Evolutionary conservation across 2,329 filamentous ascomycete species (phyloP), one percentile per base, ranked within the genome.

Genomic region (Orbilia blumenaviensis): DNA sequence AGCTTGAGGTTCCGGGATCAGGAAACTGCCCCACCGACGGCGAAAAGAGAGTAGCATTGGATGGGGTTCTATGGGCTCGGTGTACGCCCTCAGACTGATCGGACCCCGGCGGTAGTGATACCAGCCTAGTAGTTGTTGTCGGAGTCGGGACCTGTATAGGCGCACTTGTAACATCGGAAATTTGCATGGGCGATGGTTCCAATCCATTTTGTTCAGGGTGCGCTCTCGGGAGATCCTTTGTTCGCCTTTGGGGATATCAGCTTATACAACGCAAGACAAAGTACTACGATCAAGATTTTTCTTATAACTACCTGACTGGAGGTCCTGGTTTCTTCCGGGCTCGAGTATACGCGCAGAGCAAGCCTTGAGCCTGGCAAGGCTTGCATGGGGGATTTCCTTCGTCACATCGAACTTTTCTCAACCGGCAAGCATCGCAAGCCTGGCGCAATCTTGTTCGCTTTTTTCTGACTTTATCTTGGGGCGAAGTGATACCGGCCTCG

Each of bases 241-340:
- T 77, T 72, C 66, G 41, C 54, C 67, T 77, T 54, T 56, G 60
- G 44, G 32, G 46, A 38, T 52, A 72, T 66, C 73, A 67, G 66
- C 61, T 52, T 58, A 56, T 66, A 72, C 60, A 72, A 69, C 67
- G 66, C 58, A 71, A 62, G 50, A 23, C 41, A 60, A 52, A 27
- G 27, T 66, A 32, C 56, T 29, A 23, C 56, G 32, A 34, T 27
- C n/a, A 14, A 16, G 46, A 64, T 42, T 44, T 58, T 34, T n/a
- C n/a, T n/a, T 32, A 25, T 74, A 61, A 27, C 54, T 67, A 72
- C 73, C 73, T 77, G 32, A 77, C 67, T n/a, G 73, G 73, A 27
- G 73, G 73, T 72, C 73, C 73, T 64, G 73, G 73, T 58, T 77
- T 77, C 73, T 77, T 77, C 52, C 73, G 66, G 36, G 56, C 54